Conservation (phyloP, 192 early-diverging fungal species). For the Dissophora globulifera region DNA sequence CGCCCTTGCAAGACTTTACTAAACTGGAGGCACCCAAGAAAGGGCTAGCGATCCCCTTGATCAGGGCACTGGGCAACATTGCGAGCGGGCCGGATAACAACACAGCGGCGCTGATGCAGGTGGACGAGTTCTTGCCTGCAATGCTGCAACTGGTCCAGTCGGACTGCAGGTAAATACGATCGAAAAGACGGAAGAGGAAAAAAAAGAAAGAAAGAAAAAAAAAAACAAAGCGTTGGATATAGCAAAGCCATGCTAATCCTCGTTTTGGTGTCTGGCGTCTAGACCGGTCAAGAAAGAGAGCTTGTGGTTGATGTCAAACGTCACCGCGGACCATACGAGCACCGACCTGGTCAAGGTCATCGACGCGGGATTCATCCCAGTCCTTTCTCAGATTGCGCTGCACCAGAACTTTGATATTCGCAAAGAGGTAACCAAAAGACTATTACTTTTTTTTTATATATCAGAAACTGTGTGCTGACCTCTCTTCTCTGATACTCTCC, state of each 20-base stretch:
- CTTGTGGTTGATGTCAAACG: conserved; percentile 77
- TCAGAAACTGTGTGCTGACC: too few relatives aligned
- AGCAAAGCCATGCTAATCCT: too few relatives aligned
- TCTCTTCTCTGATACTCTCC: too few relatives aligned
- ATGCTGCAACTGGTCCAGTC: conserved; percentile 59
- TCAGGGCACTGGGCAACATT: conserved; percentile 76
- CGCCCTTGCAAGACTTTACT: conserved; percentile 50
- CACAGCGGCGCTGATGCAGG: conserved; percentile 58
- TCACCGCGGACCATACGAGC: conserved; percentile 61
- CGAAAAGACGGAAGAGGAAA: neutral
- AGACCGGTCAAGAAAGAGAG: conserved; percentile 76
- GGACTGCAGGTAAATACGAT: conserved; percentile 57
- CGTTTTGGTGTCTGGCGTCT: neutral
- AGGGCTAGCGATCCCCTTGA: conserved; percentile 60
- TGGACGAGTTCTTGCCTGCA: conserved; percentile 59
- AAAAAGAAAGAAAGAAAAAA: neutral
- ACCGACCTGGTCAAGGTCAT: conserved; percentile 62
- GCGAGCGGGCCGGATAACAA: conserved; percentile 71
- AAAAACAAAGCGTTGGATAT: neutral
- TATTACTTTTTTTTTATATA: conserved; percentile 1
- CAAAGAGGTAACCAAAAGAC: conserved; percentile 59
- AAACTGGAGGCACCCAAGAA: conserved; percentile 36
- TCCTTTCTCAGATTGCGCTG: conserved; percentile 66
- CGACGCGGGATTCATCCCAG: conserved; percentile 60
- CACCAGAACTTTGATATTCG: conserved; percentile 75